Conservation (phyloP, 1,139 yeast species). For the Suhomyces taliae region DNA sequence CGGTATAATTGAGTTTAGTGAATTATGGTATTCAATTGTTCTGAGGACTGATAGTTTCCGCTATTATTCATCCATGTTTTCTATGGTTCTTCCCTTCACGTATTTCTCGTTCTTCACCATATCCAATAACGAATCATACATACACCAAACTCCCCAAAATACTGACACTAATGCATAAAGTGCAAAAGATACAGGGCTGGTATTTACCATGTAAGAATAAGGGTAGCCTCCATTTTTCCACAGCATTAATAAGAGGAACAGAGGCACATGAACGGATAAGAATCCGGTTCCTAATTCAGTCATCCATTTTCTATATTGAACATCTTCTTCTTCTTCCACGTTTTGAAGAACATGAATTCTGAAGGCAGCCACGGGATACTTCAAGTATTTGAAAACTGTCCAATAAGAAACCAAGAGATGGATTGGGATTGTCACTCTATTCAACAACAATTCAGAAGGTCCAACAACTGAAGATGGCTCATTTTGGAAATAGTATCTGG, state of each 20-base stretch:
- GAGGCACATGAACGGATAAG: conserved; percentile 17
- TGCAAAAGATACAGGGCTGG: conserved; percentile 11
- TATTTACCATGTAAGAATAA: conserved; percentile 1
- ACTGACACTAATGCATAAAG: conserved; percentile 16
- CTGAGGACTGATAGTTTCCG: no score
- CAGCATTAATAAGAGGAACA: conserved; percentile 2
- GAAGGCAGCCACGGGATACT: conserved; percentile 2
- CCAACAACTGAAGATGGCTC: conserved; percentile 2
- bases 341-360: conserved; percentile 1
- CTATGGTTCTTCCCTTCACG: conserved; percentile 61
- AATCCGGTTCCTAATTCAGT: conserved; percentile 15
- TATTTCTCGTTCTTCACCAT: conserved; percentile 62
- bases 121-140: conserved; percentile 30
- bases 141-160: conserved; percentile 9
- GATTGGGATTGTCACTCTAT: conserved; percentile 14
- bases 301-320: conserved; percentile 5
- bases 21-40: no score
- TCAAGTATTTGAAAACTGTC: conserved; percentile 23
- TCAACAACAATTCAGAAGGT: conserved; percentile 12
- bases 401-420: conserved; percentile 26
- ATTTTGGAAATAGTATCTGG: conserved; percentile 7
- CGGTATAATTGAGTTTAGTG: no score
- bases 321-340: conserved; percentile 4
- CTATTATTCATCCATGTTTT: conserved; percentile 42
- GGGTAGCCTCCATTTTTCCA: background rate